Conservation (phyloP, 179 eudicot species). For the Sideroxylon spinosum region DNA sequence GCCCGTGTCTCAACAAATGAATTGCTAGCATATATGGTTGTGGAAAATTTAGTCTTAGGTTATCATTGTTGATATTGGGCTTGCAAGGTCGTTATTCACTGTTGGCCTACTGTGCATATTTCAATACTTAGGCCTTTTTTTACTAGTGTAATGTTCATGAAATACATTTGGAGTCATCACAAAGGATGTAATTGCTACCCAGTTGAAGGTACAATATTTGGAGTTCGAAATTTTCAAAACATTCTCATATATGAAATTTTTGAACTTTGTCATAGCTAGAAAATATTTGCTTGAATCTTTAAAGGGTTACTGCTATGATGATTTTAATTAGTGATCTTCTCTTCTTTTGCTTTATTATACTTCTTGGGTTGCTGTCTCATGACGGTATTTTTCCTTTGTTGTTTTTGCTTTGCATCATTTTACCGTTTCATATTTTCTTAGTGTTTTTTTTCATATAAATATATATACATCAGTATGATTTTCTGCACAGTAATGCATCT, state of each 20-base stretch:
- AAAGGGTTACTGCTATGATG: not conserved
- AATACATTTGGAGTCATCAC: not conserved
- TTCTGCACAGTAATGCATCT: not conserved
- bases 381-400: no score
- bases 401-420: not conserved
- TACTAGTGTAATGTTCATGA: not conserved
- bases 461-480: not conserved
- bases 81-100: not conserved
- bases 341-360: not conserved
- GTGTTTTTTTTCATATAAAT: not conserved
- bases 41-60: not conserved
- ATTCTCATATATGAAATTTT: not conserved
- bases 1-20: not conserved
- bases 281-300: not conserved
- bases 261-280: not conserved
- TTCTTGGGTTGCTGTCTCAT: not conserved
- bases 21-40: not conserved
- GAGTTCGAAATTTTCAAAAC: not conserved
- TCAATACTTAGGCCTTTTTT: not conserved
- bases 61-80: not conserved
- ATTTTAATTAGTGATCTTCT: slow-evolving; percentile 3
- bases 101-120: not conserved
- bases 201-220: not conserved
- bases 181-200: not conserved
- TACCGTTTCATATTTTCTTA: not conserved